Conservation (phyloP, 495 filamentous ascomycete genomes). For the Trichoderma virens region DNA sequence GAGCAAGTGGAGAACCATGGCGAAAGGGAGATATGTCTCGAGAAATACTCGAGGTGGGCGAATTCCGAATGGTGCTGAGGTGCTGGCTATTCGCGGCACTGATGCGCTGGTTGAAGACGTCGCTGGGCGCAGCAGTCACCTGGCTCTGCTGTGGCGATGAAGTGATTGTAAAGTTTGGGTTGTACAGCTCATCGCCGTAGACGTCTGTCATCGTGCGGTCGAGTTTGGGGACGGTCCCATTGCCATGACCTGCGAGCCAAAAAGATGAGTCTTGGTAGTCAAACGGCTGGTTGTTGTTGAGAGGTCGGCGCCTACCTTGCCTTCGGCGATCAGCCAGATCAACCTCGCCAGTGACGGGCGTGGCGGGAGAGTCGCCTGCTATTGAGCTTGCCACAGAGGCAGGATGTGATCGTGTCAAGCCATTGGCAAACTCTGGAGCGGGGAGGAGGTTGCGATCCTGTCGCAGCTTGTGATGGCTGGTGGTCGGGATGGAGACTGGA, state of each 20-base stretch:
- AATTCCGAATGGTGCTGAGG: slow-evolving; percentile 45
- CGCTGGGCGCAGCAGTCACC: slow-evolving; percentile 37
- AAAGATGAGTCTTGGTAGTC: slow-evolving; percentile 28
- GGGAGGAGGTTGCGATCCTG: slow-evolving; percentile 30
- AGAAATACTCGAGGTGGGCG: slow-evolving; percentile 39
- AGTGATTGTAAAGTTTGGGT: slow-evolving; percentile 51
- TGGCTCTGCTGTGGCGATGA: slow-evolving; percentile 25
- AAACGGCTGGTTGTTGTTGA: neutral
- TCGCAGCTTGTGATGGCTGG: slow-evolving; percentile 24
- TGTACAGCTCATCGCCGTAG: slow-evolving; percentile 80
- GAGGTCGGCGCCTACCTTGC: slow-evolving; percentile 20
- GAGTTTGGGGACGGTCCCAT: slow-evolving; percentile 57
- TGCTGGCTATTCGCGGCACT: slow-evolving; percentile 72
- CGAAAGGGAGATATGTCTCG: slow-evolving; percentile 81
- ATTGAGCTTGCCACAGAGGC: slow-evolving; percentile 43
- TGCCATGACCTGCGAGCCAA: neutral
- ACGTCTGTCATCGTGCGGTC: slow-evolving; percentile 80
- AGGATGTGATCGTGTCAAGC: slow-evolving; percentile 30
- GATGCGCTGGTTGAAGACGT: slow-evolving; percentile 64
- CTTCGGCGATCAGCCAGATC: slow-evolving; percentile 39
- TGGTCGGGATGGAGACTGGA: slow-evolving; percentile 15
- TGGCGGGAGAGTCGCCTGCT: slow-evolving; percentile 48
- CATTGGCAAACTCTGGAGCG: slow-evolving; percentile 28
- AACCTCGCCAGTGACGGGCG: slow-evolving; percentile 36
- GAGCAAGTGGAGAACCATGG: slow-evolving; percentile 60